A percentile compares a stretch with the other conserved stretches of the same genome.
phyloP scores from a whole-genome alignment of 2,329 filamentous ascomycete genomes.

The Thelonectria discophora region DNA sequence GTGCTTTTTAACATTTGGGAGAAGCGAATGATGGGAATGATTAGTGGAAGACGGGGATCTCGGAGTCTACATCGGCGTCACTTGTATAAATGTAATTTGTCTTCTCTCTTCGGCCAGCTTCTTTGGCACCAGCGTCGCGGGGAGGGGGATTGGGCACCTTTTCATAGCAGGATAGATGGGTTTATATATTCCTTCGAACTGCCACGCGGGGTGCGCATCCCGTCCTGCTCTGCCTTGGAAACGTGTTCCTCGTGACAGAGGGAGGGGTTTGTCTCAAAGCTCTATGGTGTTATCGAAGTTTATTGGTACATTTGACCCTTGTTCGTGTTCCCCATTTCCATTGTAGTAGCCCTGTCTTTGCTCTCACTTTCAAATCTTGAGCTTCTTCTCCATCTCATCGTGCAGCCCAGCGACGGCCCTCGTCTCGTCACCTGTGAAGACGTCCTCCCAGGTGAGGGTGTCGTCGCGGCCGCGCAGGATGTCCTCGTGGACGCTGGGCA shows the following conservation, averaged over 20 bases:
- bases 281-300: constrained; percentile 32
- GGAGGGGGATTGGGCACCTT: constrained; percentile 23
- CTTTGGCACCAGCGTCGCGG: constrained; percentile 26
- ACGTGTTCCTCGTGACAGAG: background rate
- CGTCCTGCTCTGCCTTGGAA: background rate
- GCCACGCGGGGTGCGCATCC: background rate
- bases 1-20: constrained; percentile 31
- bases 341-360: background rate
- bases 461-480: constrained; percentile 83
- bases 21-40: constrained; percentile 38
- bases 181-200: constrained; percentile 26
- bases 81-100: constrained; percentile 42
- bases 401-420: constrained; percentile 78
- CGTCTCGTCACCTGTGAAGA: constrained; percentile 83
- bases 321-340: constrained; percentile 12
- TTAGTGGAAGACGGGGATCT: constrained; percentile 39
- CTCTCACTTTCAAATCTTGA: constrained; percentile 69
- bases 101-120: constrained; percentile 32
- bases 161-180: constrained; percentile 41
- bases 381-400: constrained; percentile 91
- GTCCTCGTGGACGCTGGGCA: constrained; percentile 83
- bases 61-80: constrained; percentile 43
- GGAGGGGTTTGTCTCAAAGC: constrained; percentile 17
- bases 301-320: constrained; percentile 30
- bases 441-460: constrained; percentile 90